Evolutionary conservation across 2,329 filamentous ascomycete genomes (phyloP).

Genomic region (Hirsutella thompsonii): DNA sequence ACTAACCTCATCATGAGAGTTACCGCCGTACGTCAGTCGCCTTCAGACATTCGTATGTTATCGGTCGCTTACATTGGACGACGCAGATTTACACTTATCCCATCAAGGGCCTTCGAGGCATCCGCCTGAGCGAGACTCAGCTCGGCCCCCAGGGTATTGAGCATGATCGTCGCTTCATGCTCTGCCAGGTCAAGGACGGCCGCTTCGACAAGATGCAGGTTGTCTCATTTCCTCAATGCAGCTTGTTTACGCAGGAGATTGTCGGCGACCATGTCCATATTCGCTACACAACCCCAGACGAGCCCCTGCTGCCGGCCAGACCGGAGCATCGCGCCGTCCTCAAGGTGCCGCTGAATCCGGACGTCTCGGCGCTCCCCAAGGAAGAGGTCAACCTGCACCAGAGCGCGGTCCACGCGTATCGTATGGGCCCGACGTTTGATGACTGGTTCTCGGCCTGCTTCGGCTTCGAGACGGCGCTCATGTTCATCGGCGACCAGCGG

Average conservation of each 20-base stretch:
- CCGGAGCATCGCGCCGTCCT: constrained; percentile 27
- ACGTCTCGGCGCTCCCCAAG: constrained; percentile 27
- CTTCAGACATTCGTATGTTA: no score
- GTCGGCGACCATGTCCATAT: constrained; percentile 25
- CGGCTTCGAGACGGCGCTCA: constrained; percentile 45
- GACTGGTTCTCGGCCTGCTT: constrained; percentile 57
- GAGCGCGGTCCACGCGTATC: constrained; percentile 44
- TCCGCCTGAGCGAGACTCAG: constrained; percentile 37
- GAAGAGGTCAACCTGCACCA: constrained; percentile 45
- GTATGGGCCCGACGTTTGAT: constrained; percentile 48
- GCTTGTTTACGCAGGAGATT: constrained; percentile 50
- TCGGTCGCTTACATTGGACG: not conserved
- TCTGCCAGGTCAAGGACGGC: constrained; percentile 38
- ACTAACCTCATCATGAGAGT: constrained; percentile 21
- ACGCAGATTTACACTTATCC: constrained; percentile 53
- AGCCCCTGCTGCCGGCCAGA: constrained; percentile 23
- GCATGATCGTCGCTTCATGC: constrained; percentile 60
- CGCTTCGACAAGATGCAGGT: constrained; percentile 47
- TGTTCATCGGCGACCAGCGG: constrained; percentile 50
- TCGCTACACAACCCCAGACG: constrained; percentile 25
- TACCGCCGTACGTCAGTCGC: constrained; percentile 15
- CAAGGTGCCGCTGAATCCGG: constrained; percentile 43
- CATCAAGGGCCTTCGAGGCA: constrained; percentile 58
- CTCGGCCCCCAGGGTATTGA: constrained; percentile 49
- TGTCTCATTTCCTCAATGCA: constrained; percentile 41